These are phyloP conservation scores for Hemileccinum rubropunctum DNA, from an alignment of 768 basidiomycete genomes.

Conservation along the genomic window DNA sequence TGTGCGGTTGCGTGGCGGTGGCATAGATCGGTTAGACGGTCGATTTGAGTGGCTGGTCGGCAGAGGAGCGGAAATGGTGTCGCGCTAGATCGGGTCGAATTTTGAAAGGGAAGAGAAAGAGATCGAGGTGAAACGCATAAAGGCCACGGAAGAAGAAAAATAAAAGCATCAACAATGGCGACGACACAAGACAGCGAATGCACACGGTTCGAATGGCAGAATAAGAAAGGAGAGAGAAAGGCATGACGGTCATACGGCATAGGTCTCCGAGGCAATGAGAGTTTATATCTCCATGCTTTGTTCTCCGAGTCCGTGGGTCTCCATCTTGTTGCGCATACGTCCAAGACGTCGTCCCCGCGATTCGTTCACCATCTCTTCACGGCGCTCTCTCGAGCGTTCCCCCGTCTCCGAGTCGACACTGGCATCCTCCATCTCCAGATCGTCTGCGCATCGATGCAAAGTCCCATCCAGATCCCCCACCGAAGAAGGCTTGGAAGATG, in stretches of 20 bases:
- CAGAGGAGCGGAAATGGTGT: no score
- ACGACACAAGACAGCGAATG: no score
- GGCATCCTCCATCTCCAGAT: conserved; percentile 21
- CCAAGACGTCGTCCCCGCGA: conserved; percentile 19
- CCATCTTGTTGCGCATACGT: conserved; percentile 18
- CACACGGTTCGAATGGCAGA: no score
- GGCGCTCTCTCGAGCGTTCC: conserved; percentile 3
- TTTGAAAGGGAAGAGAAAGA: neutral
- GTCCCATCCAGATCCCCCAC: neutral
- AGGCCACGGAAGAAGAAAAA: no score
- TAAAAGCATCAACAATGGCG: no score
- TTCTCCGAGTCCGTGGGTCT: conserved; percentile 8
- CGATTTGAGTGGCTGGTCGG: no score
- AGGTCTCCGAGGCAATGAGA: neutral
- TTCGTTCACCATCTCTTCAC: neutral
- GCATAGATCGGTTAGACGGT: no score
- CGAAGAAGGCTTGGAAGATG: conserved; percentile 12
- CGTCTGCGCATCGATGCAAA: conserved; percentile 4
- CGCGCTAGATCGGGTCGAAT: no score
- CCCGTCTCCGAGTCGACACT: neutral
- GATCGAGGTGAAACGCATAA: neutral
- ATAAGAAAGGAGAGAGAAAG: neutral
- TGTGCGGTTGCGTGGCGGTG: no score
- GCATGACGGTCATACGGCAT: no score
- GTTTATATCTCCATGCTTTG: conserved; percentile 17